These are phyloP conservation scores for Akanthomyces lecanii DNA, from an alignment of 2,329 filamentous ascomycete species.

Conservation along the genomic window DNA sequence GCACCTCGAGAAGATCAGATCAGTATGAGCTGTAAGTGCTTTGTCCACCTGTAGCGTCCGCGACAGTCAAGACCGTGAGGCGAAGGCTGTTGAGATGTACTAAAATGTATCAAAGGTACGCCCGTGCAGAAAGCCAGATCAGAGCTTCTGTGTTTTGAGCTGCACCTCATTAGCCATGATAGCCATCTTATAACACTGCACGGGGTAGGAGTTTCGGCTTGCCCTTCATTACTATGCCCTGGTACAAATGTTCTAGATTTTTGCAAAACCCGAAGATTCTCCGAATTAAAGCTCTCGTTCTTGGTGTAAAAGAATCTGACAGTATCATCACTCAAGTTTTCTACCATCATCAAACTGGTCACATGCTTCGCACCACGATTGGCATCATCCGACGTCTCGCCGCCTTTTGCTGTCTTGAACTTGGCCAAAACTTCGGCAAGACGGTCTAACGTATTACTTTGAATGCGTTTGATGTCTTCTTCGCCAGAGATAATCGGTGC, in stretches of 20 bases:
- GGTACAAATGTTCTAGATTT: not conserved
- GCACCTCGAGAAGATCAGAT: no score
- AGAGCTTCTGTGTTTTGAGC: no score
- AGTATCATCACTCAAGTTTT: not conserved
- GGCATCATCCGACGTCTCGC: not conserved
- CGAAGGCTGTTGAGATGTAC: no score
- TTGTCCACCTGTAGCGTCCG: no score
- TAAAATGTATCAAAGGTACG: no score
- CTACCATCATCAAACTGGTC: not conserved
- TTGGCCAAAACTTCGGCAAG: not conserved
- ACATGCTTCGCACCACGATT: not conserved
- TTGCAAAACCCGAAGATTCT: not conserved
- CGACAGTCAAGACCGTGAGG: no score
- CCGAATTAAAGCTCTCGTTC: not conserved
- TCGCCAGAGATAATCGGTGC: rapidly evolving
- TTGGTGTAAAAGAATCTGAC: not conserved
- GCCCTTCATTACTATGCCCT: not conserved
- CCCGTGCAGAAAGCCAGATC: no score
- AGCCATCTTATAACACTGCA: not conserved
- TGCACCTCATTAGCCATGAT: not conserved
- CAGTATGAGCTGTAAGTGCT: no score
- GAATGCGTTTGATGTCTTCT: not conserved
- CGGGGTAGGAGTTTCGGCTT: not conserved
- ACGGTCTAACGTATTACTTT: not conserved
- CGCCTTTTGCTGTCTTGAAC: not conserved